Base-by-base conservation (phyloP, 768 basidiomycete species). In the Suillus fuscotomentosus region DNA sequence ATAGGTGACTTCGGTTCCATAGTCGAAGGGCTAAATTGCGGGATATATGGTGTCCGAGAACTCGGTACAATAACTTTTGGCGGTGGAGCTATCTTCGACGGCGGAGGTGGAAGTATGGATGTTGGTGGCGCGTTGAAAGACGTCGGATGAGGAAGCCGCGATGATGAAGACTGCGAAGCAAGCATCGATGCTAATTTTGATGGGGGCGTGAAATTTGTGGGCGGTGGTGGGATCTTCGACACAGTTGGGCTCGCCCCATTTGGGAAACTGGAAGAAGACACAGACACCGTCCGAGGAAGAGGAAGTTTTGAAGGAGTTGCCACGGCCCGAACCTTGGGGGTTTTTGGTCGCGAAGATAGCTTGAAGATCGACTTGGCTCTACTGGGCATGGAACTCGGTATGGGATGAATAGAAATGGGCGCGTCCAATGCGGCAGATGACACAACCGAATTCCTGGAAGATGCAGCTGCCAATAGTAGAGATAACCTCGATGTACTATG, bases 361-460 rank as follows among this genome's bases (percentile, higher is more conserved):
- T 71, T 67, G 60, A 75, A 75, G 20, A 77, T 77, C 15, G 74
- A 73, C 61, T 77, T 77, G 10, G 75, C 60, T 48, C 72, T 68
- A 6, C 47, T 47, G 1, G 59, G 24, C 14, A 60, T 17, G 36
- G 64, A 65, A 45, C 41, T 27, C 10, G 65, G 34, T 5, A 56
- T 15, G 14, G 60, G 53, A 11, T 61, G 63, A 10, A 62, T 61
- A 24, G 67, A 60, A 1, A 56, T 53, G 39, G 66, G 45, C 3
- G 73, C 67, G 31, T 69, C 72, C 5, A 73, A 56, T 27, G 65
- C 65, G 42, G 71, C 67, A 2, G 70, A 67, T 54, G 74, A 77
- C 62, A 67, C 65, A 64, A 72, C 27, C 5, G 74, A 75, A 55
- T 71, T 69, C 68, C 70, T 74, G 53, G 75, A 76, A 34, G 67